Percentiles rank a stretch among this genome's conserved stretches.
Conservation (phyloP, 2,329 filamentous ascomycete genomes). For the Ramichloridium luteum region DNA sequence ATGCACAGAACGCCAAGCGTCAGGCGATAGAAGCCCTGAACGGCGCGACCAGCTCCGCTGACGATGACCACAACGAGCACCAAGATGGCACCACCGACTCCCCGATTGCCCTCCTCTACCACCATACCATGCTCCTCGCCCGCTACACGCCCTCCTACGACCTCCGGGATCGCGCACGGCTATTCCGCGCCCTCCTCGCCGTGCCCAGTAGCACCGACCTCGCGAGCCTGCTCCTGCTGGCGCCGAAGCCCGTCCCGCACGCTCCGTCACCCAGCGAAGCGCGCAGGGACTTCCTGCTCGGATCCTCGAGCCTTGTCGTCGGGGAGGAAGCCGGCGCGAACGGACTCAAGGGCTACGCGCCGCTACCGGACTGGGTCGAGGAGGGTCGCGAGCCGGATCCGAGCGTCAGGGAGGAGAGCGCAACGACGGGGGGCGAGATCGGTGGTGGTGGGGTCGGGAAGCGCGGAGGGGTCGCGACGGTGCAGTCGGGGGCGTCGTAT, state of each 20-base stretch:
- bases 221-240: conserved; percentile 78
- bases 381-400: conserved; percentile 69
- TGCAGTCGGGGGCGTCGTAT: conserved; percentile 23
- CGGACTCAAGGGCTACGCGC: conserved; percentile 65
- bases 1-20: conserved; percentile 39
- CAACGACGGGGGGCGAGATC: too few relatives aligned
- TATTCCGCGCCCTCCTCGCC: conserved; percentile 74
- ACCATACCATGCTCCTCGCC: conserved; percentile 70
- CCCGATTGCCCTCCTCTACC: conserved; percentile 61
- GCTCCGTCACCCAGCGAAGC: conserved; percentile 79
- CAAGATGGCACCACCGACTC: conserved; percentile 11
- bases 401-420: conserved; percentile 56
- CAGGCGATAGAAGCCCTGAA: conserved; percentile 20
- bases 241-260: conserved; percentile 87
- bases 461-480: too few relatives aligned
- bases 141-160: conserved; percentile 94
- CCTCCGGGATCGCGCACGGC: conserved; percentile 75
- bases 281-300: conserved; percentile 64
- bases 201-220: conserved; percentile 67
- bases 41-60: conserved; percentile 10
- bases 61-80: conserved; percentile 17
- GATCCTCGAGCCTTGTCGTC: conserved; percentile 74
- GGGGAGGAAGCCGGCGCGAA: conserved; percentile 62
- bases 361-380: conserved; percentile 73
- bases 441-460: too few relatives aligned